Conservation (phyloP, 768 basidiomycete genomes). For the Boletus subparvulus region DNA sequence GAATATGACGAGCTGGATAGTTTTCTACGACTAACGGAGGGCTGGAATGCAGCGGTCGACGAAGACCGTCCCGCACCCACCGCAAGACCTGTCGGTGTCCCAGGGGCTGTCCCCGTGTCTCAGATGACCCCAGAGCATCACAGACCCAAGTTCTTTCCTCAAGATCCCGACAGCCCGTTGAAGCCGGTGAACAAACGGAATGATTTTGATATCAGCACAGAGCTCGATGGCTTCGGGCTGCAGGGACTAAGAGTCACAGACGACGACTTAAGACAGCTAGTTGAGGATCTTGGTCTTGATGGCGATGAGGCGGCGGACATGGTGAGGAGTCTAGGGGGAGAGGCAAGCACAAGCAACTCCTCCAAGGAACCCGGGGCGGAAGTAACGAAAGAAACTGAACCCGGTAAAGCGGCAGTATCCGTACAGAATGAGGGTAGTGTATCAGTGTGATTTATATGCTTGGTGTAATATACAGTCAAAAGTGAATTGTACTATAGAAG, state of each 20-base stretch:
- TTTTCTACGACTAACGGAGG: slow-evolving; percentile 73
- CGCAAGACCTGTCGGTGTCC: slow-evolving; percentile 71
- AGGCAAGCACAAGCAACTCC: slow-evolving; percentile 10
- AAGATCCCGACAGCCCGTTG: slow-evolving; percentile 42
- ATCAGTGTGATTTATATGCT: slow-evolving; percentile 1
- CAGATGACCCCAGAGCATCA: slow-evolving; percentile 82
- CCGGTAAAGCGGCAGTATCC: neutral
- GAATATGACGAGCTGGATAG: slow-evolving; percentile 70
- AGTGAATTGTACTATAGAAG: neutral
- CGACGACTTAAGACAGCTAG: slow-evolving; percentile 67
- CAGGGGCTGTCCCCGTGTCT: slow-evolving; percentile 70
- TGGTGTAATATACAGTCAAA: slow-evolving; percentile 6
- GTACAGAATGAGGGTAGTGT: slow-evolving; percentile 1
- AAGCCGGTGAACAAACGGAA: slow-evolving; percentile 59
- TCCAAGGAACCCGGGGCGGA: slow-evolving; percentile 10
- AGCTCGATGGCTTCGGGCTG: slow-evolving; percentile 67
- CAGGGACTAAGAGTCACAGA: slow-evolving; percentile 77
- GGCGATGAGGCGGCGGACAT: slow-evolving; percentile 77
- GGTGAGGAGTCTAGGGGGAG: slow-evolving; percentile 57
- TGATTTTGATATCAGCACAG: slow-evolving; percentile 64
- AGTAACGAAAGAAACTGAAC: neutral
- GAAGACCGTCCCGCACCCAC: slow-evolving; percentile 56
- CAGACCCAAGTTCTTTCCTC: slow-evolving; percentile 53
- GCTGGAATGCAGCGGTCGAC: slow-evolving; percentile 58
- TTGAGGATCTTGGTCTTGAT: slow-evolving; percentile 72